These are phyloP conservation scores for Ogataea hybrid DNA, from an alignment of 1,139 yeast genomes.

Conservation along the genomic window DNA sequence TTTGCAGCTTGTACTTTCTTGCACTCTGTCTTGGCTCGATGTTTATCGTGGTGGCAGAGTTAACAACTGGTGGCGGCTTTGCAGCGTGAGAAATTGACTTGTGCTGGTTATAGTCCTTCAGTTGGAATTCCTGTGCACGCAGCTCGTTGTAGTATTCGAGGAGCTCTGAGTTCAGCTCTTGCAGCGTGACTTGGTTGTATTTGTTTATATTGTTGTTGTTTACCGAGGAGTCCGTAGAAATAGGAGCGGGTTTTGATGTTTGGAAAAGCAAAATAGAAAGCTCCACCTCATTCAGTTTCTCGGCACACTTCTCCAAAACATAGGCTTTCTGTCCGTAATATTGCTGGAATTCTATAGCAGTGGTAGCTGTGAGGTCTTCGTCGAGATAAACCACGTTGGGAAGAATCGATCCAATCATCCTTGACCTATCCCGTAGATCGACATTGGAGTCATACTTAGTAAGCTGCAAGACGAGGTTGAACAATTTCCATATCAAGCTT, in stretches of 20 bases:
- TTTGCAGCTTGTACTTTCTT: conserved; percentile 59
- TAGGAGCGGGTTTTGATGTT: conserved; percentile 74
- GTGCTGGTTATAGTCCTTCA: conserved; percentile 26
- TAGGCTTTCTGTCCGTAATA: conserved; percentile 17
- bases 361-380: conserved; percentile 14
- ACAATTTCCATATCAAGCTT: conserved; percentile 51
- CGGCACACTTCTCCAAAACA: conserved; percentile 32
- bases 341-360: conserved; percentile 17
- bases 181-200: conserved; percentile 16
- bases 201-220: conserved; percentile 6
- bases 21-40: conserved; percentile 19
- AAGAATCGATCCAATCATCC: conserved; percentile 60
- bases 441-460: conserved; percentile 72
- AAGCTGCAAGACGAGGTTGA: conserved; percentile 59
- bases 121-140: conserved; percentile 24
- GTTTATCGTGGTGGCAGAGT: background rate
- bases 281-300: conserved; percentile 38
- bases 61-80: background rate
- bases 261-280: conserved; percentile 77
- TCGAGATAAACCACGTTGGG: conserved; percentile 27
- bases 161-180: conserved; percentile 21
- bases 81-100: conserved; percentile 19
- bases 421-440: conserved; percentile 83
- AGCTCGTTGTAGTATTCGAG: conserved; percentile 26
- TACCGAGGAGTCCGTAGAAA: background rate